Percentiles rank a stretch among this genome's conserved stretches.
Conservation (phyloP, 805 yeast species). For the Schizosaccharomyces osmophilus region DNA sequence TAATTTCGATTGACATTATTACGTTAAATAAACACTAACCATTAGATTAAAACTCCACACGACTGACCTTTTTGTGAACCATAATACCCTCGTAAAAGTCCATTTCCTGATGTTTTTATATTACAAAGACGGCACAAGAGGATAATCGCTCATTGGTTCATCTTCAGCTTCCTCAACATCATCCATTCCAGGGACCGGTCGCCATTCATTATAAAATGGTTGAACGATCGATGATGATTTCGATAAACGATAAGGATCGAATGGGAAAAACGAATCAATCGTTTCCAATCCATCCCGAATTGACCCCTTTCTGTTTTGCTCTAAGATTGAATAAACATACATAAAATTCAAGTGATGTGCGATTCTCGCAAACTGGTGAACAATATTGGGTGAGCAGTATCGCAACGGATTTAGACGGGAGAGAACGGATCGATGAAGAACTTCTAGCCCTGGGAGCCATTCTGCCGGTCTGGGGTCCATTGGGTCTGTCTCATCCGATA, state of each 20-base stretch:
- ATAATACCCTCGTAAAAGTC: too few relatives aligned
- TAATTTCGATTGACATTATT: too few relatives aligned
- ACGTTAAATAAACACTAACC: too few relatives aligned
- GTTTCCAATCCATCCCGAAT: conserved; percentile 16
- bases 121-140: neutral
- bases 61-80: too few relatives aligned
- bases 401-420: conserved; percentile 80
- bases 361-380: conserved; percentile 71
- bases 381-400: conserved; percentile 81
- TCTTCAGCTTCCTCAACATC: conserved; percentile 18
- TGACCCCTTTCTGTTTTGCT: conserved; percentile 27
- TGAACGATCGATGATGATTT: conserved; percentile 29
- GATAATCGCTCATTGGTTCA: conserved; percentile 19
- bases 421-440: conserved; percentile 61
- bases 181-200: conserved; percentile 30
- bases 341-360: conserved; percentile 73
- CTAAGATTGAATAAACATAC: conserved; percentile 77
- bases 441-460: conserved; percentile 68
- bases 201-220: conserved; percentile 57
- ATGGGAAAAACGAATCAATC: conserved; percentile 80
- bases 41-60: neutral
- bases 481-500: conserved; percentile 11
- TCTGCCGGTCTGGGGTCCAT: conserved; percentile 10
- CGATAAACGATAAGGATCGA: conserved; percentile 65
- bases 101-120: too few relatives aligned